Conservation (phyloP, 805 yeast genomes). For the Pichia eremophila region DNA sequence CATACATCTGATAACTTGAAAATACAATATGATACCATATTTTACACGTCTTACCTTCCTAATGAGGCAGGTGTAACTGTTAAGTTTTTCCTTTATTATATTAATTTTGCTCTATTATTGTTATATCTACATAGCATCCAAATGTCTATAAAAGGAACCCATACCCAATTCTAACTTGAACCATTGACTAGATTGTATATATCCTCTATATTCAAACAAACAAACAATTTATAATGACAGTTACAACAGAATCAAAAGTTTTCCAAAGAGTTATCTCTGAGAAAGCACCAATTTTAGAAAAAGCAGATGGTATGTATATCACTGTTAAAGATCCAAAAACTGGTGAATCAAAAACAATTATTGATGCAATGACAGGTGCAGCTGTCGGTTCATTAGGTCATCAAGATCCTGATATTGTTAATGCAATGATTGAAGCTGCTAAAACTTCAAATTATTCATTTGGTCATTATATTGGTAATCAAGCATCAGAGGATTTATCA, state of each 20-base stretch:
- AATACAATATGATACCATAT: too few species aligned
- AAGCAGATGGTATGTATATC: slow-evolving; percentile 16
- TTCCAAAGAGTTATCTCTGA: slow-evolving; percentile 17
- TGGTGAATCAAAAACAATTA: slow-evolving; percentile 24
- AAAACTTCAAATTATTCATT: slow-evolving; percentile 30
- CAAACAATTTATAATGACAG: background rate
- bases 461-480: slow-evolving; percentile 26
- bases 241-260: slow-evolving; percentile 12
- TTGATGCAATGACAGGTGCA: slow-evolving; percentile 45
- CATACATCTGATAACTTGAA: too few species aligned
- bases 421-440: slow-evolving; percentile 31
- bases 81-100: too few species aligned
- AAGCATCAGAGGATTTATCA: slow-evolving; percentile 34
- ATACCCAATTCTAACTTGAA: too few species aligned
- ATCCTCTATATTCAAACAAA: background rate
- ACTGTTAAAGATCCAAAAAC: slow-evolving; percentile 31
- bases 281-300: slow-evolving; percentile 13
- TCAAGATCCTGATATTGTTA: slow-evolving; percentile 30
- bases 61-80: background rate
- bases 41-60: background rate
- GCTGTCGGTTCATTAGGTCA: slow-evolving; percentile 43
- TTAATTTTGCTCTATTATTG: too few species aligned
- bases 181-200: too few species aligned
- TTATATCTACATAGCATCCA: background rate
- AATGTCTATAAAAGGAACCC: background rate